Evolutionary conservation across 768 basidiomycete genomes (phyloP), one percentile per base, ranked within the genome.

Genomic region (Tulasnella sp.): DNA sequence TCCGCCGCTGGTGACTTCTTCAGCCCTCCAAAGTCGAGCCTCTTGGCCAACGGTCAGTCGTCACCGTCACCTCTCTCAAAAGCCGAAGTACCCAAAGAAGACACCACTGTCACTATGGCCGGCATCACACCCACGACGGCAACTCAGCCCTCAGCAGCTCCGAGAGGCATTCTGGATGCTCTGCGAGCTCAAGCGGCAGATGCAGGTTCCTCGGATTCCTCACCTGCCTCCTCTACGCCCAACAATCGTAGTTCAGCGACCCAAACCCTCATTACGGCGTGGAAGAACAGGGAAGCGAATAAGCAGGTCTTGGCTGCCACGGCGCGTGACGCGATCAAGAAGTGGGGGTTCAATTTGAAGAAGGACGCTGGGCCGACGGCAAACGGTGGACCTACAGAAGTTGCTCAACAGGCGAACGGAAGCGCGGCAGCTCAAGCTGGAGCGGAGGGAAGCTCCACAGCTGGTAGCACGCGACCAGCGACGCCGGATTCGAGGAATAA

Each of bases 321-420:
- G 24, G 76, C 76, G 21, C 46, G 76, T 21, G 97, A 98, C 83
- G 89, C 93, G 12, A 92, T 98, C 88, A 91, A 92, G 80, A 97
- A 97, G 84, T 97, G 95, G 95, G 92, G 95, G 34, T 84, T 97
- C 95, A 95, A 92, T 95, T 38, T 71, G 88, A 88, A 18, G 83
- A 91, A 91, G 88, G 86, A 92, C 90, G 84, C 90, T 92, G 78
- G 84, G 76, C 48, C 34, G 7, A 27, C 80, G 42, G n/a, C 75
- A 8, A 34, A 27, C 8, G 40, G 5, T 40, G 44, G 24, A 21
- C 3, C 10, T 76, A 18, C 75, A 7, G n/a, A 46, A 18, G 3
- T 1, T 46, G 38, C 48, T 44, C 42, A 44, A 44, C 2, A 19
- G n/a, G 48, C 42, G 6, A 44, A 44, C 14, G 39, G 46, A 3